Evolutionary conservation across 768 basidiomycete species (phyloP), one percentile per base, ranked within the genome.

Genomic region (Leccinum ochraceum): DNA sequence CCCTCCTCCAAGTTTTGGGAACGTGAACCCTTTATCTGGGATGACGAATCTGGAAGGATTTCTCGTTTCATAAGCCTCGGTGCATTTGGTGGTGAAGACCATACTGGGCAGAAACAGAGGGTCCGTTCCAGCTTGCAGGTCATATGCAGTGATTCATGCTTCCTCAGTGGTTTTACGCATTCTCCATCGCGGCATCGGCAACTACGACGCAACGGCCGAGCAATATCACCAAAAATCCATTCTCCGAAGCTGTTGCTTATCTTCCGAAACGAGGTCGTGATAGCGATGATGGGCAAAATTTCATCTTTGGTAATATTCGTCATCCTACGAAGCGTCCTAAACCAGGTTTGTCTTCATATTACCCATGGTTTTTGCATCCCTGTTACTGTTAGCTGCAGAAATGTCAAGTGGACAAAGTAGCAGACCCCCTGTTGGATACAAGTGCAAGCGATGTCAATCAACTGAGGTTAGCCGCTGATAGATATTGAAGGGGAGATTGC

Each of bases 81-180:
- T 37, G 81, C 89, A n/a, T 92, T 98, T 71, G 94, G 93, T 17
- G 86, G 84, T 8, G 78, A 78, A 58, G 83, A 79, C 59, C 71
- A 80, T 10, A 68, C 78, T 1, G 75, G 80, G 8, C 95, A 94
- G 78, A 96, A 95, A 74, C 90, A 90, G 67, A 81, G 95, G 66
- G 95, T 96, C 66, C 52, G 88, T 80, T 11, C 10, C 37, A 28
- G n/a, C 24, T 50, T 11, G 53, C 51, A 48, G 28, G 60, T 37
- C 52, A 30, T 54, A 17, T 63, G 44, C 50, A 13, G 56, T 54
- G 53, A 52, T 59, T 59, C 44, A 64, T 63, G 55, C 39, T 50
- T 58, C 9, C 4, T 17, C 66, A 98, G 95, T 98, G 94, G 90
- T 98, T 97, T 77, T 99, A 99, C 76, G 97, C 97, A 2, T 98